These are phyloP conservation scores for Mycena epipterygia DNA, from an alignment of 768 basidiomycete genomes.

Conservation along the genomic window DNA sequence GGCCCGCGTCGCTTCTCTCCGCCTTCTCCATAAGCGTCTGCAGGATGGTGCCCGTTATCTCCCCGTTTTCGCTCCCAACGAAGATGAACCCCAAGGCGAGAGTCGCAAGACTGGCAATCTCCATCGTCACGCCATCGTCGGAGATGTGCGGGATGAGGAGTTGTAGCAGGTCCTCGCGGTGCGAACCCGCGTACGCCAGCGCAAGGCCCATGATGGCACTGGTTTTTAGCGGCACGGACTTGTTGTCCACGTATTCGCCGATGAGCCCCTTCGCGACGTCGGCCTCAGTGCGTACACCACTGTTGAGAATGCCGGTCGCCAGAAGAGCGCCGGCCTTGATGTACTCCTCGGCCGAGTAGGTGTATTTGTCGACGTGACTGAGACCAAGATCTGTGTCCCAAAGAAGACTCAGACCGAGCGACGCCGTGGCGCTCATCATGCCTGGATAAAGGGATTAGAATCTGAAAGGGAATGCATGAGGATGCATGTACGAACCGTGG, in stretches of 20 bases:
- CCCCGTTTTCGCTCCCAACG: conserved; percentile 95
- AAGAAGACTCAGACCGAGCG: conserved; percentile 90
- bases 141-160: conserved; percentile 85
- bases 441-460: conserved; percentile 55
- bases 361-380: conserved; percentile 96
- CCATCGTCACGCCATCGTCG: conserved; percentile 90
- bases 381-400: conserved; percentile 98
- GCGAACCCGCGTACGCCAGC: conserved; percentile 94
- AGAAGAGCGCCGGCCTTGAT: conserved; percentile 98
- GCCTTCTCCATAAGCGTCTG: conserved; percentile 90
- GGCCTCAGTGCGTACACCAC: conserved; percentile 90
- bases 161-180: conserved; percentile 85
- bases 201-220: conserved; percentile 94
- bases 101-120: conserved; percentile 88
- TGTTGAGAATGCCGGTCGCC: conserved; percentile 93
- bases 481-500: conserved; percentile 73
- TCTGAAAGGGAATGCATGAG: conserved; percentile 47
- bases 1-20: conserved; percentile 72
- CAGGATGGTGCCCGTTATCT: conserved; percentile 89
- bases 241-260: conserved; percentile 90
- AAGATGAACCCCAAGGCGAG: conserved; percentile 95
- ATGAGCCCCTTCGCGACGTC: conserved; percentile 94
- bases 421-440: conserved; percentile 97
- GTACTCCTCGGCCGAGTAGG: conserved; percentile 95
- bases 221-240: conserved; percentile 85